A percentile compares a stretch with the other conserved stretches of the same genome.
Conservation (phyloP, 768 basidiomycete species). For the Chlorophyllum brunneum region DNA sequence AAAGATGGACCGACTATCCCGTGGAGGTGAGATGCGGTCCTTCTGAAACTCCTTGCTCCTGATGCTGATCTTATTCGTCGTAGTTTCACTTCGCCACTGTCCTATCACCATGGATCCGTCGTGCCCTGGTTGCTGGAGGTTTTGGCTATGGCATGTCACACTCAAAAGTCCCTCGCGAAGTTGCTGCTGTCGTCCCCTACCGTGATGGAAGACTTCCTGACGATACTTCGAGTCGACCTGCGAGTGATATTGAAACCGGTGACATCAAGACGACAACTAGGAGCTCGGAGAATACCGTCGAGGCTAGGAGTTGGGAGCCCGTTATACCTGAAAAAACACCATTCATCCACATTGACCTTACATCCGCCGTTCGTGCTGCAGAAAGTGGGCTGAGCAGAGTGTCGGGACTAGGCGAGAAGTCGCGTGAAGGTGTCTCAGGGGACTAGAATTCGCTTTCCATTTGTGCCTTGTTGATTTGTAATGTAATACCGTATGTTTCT, state of each 20-base stretch:
- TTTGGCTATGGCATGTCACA: constrained; percentile 71
- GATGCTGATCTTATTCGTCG: background rate
- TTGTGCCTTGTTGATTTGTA: background rate
- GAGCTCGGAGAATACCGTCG: constrained; percentile 10
- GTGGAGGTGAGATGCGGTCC: constrained; percentile 52
- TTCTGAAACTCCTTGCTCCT: background rate
- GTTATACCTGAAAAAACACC: constrained; percentile 58
- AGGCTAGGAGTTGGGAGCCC: constrained; percentile 23
- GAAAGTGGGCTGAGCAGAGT: constrained; percentile 39
- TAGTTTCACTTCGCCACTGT: constrained; percentile 94
- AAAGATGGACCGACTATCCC: constrained; percentile 76
- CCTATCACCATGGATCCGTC: constrained; percentile 90
- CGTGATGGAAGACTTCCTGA: constrained; percentile 29
- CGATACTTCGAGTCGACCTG: constrained; percentile 14
- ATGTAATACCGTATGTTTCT: background rate
- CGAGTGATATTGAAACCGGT: constrained; percentile 23
- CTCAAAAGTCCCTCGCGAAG: constrained; percentile 46
- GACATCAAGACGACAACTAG: constrained; percentile 16
- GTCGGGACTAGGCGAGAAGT: background rate
- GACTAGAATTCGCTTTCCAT: background rate
- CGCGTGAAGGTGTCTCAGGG: background rate
- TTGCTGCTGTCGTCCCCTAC: constrained; percentile 76
- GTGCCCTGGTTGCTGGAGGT: constrained; percentile 84
- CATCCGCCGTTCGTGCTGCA: constrained; percentile 65
- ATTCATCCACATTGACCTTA: constrained; percentile 90